Evolutionary conservation across 441 rosid species (phyloP).

Genomic region (Populus hybrid): DNA sequence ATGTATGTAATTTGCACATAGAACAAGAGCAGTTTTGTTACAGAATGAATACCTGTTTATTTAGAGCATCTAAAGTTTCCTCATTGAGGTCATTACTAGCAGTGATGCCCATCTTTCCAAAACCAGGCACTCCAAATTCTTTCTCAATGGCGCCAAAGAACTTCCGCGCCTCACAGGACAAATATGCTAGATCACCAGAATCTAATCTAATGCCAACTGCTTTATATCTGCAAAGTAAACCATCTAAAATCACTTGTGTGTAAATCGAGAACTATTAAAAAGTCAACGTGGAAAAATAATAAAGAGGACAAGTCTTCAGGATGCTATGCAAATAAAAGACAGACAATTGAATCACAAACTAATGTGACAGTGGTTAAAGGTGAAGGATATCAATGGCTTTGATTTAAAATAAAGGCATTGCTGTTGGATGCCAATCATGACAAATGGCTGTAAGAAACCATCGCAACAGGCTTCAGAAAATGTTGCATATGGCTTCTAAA

Average conservation of each 20-base stretch:
- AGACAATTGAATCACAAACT: conserved; percentile 2
- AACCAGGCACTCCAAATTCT: conserved; percentile 61
- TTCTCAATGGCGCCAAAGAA: conserved; percentile 63
- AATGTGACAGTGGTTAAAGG: not conserved
- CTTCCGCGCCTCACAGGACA: conserved; percentile 69
- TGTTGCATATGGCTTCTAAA: not conserved
- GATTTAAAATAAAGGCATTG: not conserved
- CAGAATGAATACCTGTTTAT: conserved; percentile 65
- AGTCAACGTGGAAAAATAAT: not conserved
- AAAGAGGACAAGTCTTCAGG: not conserved
- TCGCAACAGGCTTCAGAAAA: not conserved
- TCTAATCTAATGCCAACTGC: conserved; percentile 87
- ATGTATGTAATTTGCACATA: not conserved
- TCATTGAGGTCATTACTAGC: conserved; percentile 97
- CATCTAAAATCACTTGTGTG: conserved; percentile 23
- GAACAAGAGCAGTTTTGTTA: not conserved
- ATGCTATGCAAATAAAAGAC: not conserved
- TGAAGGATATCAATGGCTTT: not conserved
- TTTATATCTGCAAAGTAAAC: conserved; percentile 56
- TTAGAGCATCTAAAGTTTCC: conserved; percentile 91
- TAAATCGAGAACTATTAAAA: conserved; percentile 11
- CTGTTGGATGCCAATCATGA: not conserved
- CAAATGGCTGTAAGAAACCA: not conserved
- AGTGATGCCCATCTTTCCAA: conserved; percentile 67
- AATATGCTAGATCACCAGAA: conserved; percentile 91